phyloP scores from a whole-genome alignment of 768 basidiomycete species.

The Amanita rubescens region DNA sequence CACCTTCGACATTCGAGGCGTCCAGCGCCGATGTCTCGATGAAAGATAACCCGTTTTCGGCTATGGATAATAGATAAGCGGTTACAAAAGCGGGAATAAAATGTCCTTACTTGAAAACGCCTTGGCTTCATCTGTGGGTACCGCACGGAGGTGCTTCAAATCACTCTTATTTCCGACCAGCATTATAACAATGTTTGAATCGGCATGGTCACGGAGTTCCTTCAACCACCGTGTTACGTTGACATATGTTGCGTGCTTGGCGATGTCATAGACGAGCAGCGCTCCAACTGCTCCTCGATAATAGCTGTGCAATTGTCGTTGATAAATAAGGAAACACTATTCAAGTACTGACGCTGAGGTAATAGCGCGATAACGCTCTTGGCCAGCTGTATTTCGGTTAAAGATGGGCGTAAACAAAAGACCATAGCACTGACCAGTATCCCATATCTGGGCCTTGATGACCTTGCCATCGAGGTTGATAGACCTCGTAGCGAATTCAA shows the following conservation, averaged over 20 bases:
- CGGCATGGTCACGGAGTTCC: conserved; percentile 92
- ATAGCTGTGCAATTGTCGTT: conserved; percentile 52
- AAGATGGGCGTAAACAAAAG: neutral
- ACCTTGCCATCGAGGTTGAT: conserved; percentile 96
- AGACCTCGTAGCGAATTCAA: conserved; percentile 96
- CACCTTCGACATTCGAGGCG: conserved; percentile 95
- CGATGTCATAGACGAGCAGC: conserved; percentile 89
- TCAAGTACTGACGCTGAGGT: conserved; percentile 76
- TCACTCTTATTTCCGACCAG: conserved; percentile 98
- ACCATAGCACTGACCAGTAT: conserved; percentile 63
- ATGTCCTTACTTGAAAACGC: conserved; percentile 68
- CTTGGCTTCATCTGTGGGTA: conserved; percentile 97
- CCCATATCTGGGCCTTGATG: conserved; percentile 98
- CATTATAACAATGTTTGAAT: conserved; percentile 92
- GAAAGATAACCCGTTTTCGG: conserved; percentile 88
- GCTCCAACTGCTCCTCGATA: conserved; percentile 96
- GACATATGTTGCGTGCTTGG: conserved; percentile 90
- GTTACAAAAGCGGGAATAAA: neutral
- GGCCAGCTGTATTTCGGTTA: conserved; percentile 55
- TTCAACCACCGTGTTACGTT: conserved; percentile 96
- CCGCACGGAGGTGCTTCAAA: conserved; percentile 94
- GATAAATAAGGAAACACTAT: conserved; percentile 1
- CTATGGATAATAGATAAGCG: conserved; percentile 27
- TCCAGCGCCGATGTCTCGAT: conserved; percentile 99
- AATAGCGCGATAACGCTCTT: conserved; percentile 96